Conservation (phyloP, 441 rosid genomes). For the Melastoma candidum region DNA sequence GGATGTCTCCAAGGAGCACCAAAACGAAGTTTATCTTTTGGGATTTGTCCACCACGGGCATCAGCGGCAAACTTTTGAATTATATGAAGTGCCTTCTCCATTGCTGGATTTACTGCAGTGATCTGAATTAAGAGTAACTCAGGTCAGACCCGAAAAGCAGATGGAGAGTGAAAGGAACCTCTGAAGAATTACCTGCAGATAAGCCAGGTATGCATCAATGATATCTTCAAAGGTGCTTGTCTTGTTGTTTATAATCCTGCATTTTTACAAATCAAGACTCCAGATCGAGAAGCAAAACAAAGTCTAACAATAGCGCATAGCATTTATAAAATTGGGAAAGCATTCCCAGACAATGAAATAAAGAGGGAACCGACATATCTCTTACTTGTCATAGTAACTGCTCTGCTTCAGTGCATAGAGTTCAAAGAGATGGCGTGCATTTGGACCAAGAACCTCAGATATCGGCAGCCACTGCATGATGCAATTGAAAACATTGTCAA, state of each 20-base stretch:
- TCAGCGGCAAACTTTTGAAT: constrained; percentile 66
- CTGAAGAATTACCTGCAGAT: constrained; percentile 48
- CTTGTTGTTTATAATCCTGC: constrained; percentile 60
- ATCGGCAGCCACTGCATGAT: constrained; percentile 64
- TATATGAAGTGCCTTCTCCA: constrained; percentile 61
- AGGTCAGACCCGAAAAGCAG: neutral
- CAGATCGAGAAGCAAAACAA: constrained; percentile 3
- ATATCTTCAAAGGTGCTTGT: constrained; percentile 73
- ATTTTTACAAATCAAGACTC: constrained; percentile 6
- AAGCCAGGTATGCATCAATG: constrained; percentile 79
- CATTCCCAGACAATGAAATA: neutral
- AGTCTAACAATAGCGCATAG: neutral
- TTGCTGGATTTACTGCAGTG: constrained; percentile 82
- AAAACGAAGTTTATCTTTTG: constrained; percentile 55
- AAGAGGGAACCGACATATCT: constrained; percentile 2
- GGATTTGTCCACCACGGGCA: constrained; percentile 50
- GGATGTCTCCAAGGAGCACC: constrained; percentile 98
- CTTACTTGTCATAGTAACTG: constrained; percentile 68
- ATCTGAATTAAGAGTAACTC: constrained; percentile 27
- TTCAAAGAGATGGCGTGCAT: constrained; percentile 84
- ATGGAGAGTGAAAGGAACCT: neutral
- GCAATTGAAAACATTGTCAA: constrained; percentile 14
- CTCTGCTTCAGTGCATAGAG: constrained; percentile 86
- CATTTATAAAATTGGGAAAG: no score
- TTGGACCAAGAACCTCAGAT: constrained; percentile 84